Percentiles rank a stretch among this genome's conserved stretches.
Evolutionary conservation across 1,284 basidiomycete genomes (phyloP).

Genomic region (Cryptococcus sp.): DNA sequence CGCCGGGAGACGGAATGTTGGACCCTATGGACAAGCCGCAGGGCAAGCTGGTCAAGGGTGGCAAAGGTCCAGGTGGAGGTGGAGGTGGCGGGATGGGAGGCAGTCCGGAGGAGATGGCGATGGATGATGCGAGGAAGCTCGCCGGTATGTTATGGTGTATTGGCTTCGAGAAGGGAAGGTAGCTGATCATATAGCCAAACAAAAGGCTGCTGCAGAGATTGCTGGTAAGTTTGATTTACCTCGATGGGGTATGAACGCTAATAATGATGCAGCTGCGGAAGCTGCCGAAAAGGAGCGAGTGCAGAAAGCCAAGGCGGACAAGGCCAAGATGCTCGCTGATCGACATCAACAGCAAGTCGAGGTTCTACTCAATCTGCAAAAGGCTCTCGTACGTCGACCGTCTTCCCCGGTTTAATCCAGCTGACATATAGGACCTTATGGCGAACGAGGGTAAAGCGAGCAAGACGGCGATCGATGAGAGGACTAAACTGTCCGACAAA

Average conservation of each 20-base stretch:
- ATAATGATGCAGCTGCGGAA: slow-evolving; percentile 23
- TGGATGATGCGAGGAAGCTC: slow-evolving; percentile 34
- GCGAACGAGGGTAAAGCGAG: slow-evolving; percentile 30
- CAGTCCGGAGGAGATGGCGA: slow-evolving; percentile 21
- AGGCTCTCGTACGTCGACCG: slow-evolving; percentile 6
- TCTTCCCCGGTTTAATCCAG: background rate
- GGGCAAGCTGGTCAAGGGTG: slow-evolving; percentile 18
- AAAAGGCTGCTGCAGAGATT: slow-evolving; percentile 39
- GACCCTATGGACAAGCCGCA: background rate
- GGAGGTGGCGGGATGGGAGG: too few relatives aligned
- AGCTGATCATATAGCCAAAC: slow-evolving; percentile 20
- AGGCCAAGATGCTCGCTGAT: slow-evolving; percentile 33
- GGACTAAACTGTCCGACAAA: slow-evolving; percentile 31
- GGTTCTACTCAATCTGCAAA: slow-evolving; percentile 30
- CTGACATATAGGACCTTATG: slow-evolving; percentile 30
- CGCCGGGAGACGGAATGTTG: background rate
- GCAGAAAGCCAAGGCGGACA: slow-evolving; percentile 29
- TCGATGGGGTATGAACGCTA: slow-evolving; percentile 1
- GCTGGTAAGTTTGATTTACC: slow-evolving; percentile 20
- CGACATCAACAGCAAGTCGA: slow-evolving; percentile 34
- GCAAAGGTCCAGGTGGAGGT: slow-evolving; percentile 7
- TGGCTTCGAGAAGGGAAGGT: background rate
- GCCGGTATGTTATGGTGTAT: slow-evolving; percentile 23
- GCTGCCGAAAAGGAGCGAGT: slow-evolving; percentile 29
- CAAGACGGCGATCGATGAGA: slow-evolving; percentile 26